phyloP scores from a whole-genome alignment of 1,284 basidiomycete genomes.

The Coniferiporia sulphurascens region DNA sequence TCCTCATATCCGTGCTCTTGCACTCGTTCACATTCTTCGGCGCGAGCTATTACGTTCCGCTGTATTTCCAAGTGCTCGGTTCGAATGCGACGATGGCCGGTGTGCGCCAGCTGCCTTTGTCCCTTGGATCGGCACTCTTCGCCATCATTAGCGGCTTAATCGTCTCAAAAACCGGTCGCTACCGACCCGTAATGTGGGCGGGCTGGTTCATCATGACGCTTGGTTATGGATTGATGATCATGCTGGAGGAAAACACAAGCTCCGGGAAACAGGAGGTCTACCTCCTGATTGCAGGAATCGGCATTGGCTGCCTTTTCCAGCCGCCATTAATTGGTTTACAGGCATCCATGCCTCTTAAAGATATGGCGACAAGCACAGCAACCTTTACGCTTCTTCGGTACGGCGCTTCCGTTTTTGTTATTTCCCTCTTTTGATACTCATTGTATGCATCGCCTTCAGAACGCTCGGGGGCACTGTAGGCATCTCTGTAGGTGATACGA shows the following conservation, averaged over 20 bases:
- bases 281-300: conserved; percentile 31
- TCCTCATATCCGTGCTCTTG: conserved; percentile 35
- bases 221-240: conserved; percentile 34
- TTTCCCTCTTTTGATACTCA: not conserved
- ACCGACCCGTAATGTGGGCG: conserved; percentile 20
- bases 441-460: conserved; percentile 10
- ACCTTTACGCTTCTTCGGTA: conserved; percentile 30
- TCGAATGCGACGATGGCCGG: conserved; percentile 39
- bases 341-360: conserved; percentile 41
- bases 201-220: conserved; percentile 29
- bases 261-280: conserved; percentile 30
- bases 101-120: conserved; percentile 41
- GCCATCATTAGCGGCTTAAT: conserved; percentile 13
- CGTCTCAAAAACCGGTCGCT: conserved; percentile 12
- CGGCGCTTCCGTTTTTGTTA: conserved; percentile 28
- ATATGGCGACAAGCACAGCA: conserved; percentile 40
- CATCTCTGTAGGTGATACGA: conserved; percentile 27
- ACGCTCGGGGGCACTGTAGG: conserved; percentile 32
- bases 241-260: conserved; percentile 29
- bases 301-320: conserved; percentile 35
- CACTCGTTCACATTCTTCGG: conserved; percentile 39
- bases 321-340: conserved; percentile 35
- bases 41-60: conserved; percentile 28
- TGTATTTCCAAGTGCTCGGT: conserved; percentile 42
- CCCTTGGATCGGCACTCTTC: conserved; percentile 29